Base-by-base conservation (phyloP, 208 protist species). In the Trypanosoma mega region DNA sequence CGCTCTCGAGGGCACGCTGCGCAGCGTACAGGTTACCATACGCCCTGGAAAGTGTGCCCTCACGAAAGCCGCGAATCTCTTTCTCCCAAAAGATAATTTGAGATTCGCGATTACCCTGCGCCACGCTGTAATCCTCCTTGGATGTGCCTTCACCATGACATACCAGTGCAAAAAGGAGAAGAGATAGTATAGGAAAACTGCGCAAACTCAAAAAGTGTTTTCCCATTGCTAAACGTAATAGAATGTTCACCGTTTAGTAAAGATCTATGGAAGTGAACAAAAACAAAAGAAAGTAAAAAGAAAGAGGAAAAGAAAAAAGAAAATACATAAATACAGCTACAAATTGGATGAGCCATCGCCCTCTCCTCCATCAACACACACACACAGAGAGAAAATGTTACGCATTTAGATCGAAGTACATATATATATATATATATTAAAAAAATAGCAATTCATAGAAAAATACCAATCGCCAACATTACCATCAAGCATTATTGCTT, bases 51-150 rank as follows among this genome's bases (percentile, higher is more conserved):
- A 90, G 59, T 16, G 80, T 67, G 1, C 72, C 74, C 11, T 46
- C 33, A 2, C 72, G 76, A 23, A 94, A 62, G 26, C 70, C 33
- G 4, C 59, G 18, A 9, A 85, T 39, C 62, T 92, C 75, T 5
- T 46, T 29, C 45, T 90, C 76, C 82, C 74, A 87, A 49, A 90
- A 88, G 1, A 56, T 20, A 31, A 90, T 88, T 63, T 94, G 79
- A 8, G 85, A 74, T 9, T 85, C 54, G 12, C 63, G 77, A 51
- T 55, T 80, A 7, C 76, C 70, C 48, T 64, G 74, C 29, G 66
- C 70, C n/a, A 83, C 53, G n/a, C 53, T 66, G 36, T 21, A 59
- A 27, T 56, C 54, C 30, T 51, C 56, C 24, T 72, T 43, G 0
- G 52, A 39, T n/a, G 51, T 47, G 41, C 45, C 34, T 3, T 34